A percentile compares a stretch with the other conserved stretches of the same genome.
These are phyloP conservation scores for Phellinidium pouzarii DNA, from an alignment of 1,284 basidiomycete species.

Conservation along the genomic window DNA sequence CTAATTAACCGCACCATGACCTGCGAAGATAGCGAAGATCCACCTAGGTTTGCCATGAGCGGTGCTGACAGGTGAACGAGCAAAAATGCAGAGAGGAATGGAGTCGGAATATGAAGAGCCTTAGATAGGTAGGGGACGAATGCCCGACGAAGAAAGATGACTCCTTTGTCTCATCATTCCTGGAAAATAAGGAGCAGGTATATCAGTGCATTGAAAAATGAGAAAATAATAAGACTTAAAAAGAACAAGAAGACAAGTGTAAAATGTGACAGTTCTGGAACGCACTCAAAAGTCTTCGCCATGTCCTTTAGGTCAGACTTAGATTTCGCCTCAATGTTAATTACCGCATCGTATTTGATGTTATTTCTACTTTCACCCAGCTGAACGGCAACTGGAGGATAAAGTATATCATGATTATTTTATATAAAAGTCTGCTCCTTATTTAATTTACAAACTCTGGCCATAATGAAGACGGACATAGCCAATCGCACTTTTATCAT, in stretches of 20 bases:
- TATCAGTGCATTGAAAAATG: too few relatives aligned
- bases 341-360: slow-evolving; percentile 68
- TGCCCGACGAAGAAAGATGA: slow-evolving; percentile 2
- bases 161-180: too few relatives aligned
- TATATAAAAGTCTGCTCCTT: too few relatives aligned
- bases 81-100: slow-evolving; percentile 57
- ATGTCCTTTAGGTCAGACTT: slow-evolving; percentile 83
- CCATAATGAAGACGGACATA: too few relatives aligned
- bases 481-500: too few relatives aligned
- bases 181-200: too few relatives aligned
- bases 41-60: slow-evolving; percentile 56
- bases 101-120: slow-evolving; percentile 47
- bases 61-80: slow-evolving; percentile 68
- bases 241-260: not conserved
- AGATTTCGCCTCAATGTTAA: slow-evolving; percentile 63
- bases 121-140: slow-evolving; percentile 33
- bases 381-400: too few relatives aligned
- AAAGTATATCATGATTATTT: too few relatives aligned
- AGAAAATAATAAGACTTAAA: too few relatives aligned
- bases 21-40: slow-evolving; percentile 55
- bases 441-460: too few relatives aligned
- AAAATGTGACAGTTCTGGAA: slow-evolving; percentile 21
- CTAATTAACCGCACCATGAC: slow-evolving; percentile 47
- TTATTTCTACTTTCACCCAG: too few relatives aligned
- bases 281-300: slow-evolving; percentile 73